phyloP scores from a whole-genome alignment of 176 grass and related monocot species.

The Areca catechu region DNA sequence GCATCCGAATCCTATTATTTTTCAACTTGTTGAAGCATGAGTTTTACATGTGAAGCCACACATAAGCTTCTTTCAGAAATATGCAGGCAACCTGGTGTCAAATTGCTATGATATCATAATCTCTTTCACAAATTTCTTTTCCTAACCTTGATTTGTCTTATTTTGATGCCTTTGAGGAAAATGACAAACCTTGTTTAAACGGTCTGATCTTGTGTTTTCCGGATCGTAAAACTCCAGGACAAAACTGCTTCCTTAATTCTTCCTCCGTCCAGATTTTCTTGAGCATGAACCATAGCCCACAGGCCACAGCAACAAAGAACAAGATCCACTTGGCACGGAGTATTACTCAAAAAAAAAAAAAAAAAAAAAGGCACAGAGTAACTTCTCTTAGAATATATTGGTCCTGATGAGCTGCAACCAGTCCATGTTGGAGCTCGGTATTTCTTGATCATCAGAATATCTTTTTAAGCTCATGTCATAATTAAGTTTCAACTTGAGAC shows the following conservation, averaged over 20 bases:
- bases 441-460: too few species aligned
- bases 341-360: too few species aligned
- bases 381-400: neutral
- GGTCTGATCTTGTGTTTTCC: slow-evolving; percentile 10
- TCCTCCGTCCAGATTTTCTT: slow-evolving; percentile 23
- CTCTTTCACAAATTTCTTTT: neutral
- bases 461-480: too few species aligned
- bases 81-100: too few species aligned
- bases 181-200: neutral
- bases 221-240: slow-evolving; percentile 18
- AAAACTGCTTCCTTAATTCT: slow-evolving; percentile 44
- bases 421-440: too few species aligned
- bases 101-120: too few species aligned
- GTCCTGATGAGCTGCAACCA: too few species aligned
- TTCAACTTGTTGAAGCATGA: too few species aligned
- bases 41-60: too few species aligned
- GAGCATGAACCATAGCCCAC: slow-evolving; percentile 39
- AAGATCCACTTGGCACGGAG: slow-evolving; percentile 23
- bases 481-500: too few species aligned
- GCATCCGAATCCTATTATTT: too few species aligned
- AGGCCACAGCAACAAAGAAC: slow-evolving; percentile 32
- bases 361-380: slow-evolving; percentile 27
- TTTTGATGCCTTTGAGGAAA: neutral
- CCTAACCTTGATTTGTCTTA: neutral
- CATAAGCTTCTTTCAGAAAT: too few species aligned